Percentiles rank a stretch among this genome's conserved stretches.
These are phyloP conservation scores for Skeletonema menzelii DNA, from an alignment of 108 stramenopile species.

Conservation along the genomic window DNA sequence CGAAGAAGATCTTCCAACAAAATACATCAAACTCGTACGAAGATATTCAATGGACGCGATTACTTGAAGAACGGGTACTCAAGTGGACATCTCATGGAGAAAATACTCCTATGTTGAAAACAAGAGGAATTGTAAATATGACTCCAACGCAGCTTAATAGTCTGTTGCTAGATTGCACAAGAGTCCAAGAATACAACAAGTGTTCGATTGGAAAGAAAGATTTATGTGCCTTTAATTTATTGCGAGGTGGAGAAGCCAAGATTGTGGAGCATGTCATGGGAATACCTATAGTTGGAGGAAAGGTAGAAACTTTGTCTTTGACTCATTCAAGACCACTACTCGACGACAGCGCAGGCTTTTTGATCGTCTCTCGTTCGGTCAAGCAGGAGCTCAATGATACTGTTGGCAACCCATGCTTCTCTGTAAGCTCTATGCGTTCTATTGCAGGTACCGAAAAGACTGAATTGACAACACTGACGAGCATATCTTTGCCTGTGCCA, in stretches of 20 bases:
- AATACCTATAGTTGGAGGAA: slow-evolving; percentile 33
- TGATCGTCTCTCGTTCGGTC: slow-evolving; percentile 39
- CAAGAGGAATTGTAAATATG: slow-evolving; percentile 40
- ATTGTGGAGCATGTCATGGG: slow-evolving; percentile 35
- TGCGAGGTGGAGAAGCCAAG: slow-evolving; percentile 18
- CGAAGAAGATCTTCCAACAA: slow-evolving; percentile 14
- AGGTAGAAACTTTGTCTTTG: slow-evolving; percentile 14
- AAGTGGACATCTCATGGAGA: slow-evolving; percentile 27
- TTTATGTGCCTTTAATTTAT: slow-evolving; percentile 3
- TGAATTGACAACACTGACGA: slow-evolving; percentile 28
- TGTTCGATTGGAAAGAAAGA: slow-evolving; percentile 32
- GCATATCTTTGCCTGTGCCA: slow-evolving; percentile 15
- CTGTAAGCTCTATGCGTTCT: slow-evolving; percentile 24
- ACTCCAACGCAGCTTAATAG: slow-evolving; percentile 23
- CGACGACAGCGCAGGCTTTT: background rate
- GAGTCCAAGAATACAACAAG: slow-evolving; percentile 35
- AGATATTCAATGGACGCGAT: background rate
- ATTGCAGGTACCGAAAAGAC: slow-evolving; percentile 11
- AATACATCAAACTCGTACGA: background rate
- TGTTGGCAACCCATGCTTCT: slow-evolving; percentile 20
- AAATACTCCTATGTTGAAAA: slow-evolving; percentile 24
- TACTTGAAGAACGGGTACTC: slow-evolving; percentile 24
- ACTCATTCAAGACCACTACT: slow-evolving; percentile 25
- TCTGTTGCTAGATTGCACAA: slow-evolving; percentile 30
- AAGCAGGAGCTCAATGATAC: slow-evolving; percentile 8